A percentile compares a stretch with the other conserved stretches of the same genome.
These are phyloP conservation scores for Coleophoma crateriformis DNA, from an alignment of 2,329 filamentous ascomycete species.

Conservation along the genomic window DNA sequence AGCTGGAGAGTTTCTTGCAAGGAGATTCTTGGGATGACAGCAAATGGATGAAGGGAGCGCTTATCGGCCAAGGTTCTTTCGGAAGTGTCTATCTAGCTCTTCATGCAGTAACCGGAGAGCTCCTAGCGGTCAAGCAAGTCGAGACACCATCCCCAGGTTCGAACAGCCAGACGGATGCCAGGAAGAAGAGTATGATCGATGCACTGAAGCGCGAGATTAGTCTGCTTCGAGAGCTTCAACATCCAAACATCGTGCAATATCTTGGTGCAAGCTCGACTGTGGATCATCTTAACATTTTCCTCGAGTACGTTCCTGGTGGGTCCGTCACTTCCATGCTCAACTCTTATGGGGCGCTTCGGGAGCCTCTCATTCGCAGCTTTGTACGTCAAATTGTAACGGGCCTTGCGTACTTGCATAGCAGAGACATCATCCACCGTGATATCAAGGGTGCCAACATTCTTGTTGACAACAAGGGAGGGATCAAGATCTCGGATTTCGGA, in stretches of 20 bases:
- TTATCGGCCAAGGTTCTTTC: slow-evolving; percentile 96
- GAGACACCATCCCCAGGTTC: slow-evolving; percentile 77
- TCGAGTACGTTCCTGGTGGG: slow-evolving; percentile 96
- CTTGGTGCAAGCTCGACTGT: slow-evolving; percentile 90
- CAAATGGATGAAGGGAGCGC: slow-evolving; percentile 98
- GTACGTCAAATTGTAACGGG: slow-evolving; percentile 92
- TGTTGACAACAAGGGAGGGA: slow-evolving; percentile 96
- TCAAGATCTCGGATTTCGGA: slow-evolving; percentile 99
- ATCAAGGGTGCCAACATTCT: slow-evolving; percentile 99
- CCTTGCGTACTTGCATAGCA: slow-evolving; percentile 85
- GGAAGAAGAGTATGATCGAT: slow-evolving; percentile 97
- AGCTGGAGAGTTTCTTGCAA: slow-evolving; percentile 82
- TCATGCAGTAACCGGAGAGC: slow-evolving; percentile 91
- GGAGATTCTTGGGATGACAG: slow-evolving; percentile 94
- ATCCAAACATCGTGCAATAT: slow-evolving; percentile 97
- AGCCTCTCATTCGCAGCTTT: slow-evolving; percentile 92
- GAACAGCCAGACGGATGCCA: slow-evolving; percentile 76
- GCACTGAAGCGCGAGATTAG: slow-evolving; percentile 95
- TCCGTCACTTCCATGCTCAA: slow-evolving; percentile 98
- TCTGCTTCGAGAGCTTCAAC: slow-evolving; percentile 86
- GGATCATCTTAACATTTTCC: slow-evolving; percentile 96
- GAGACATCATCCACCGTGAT: slow-evolving; percentile 96
- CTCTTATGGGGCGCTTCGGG: slow-evolving; percentile 91
- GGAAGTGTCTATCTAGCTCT: slow-evolving; percentile 92
- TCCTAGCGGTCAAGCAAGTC: slow-evolving; percentile 98